Percentiles rank a stretch among this genome's conserved stretches.
Evolutionary conservation across 768 basidiomycete genomes (phyloP).

Genomic region (Ramaria sp.): DNA sequence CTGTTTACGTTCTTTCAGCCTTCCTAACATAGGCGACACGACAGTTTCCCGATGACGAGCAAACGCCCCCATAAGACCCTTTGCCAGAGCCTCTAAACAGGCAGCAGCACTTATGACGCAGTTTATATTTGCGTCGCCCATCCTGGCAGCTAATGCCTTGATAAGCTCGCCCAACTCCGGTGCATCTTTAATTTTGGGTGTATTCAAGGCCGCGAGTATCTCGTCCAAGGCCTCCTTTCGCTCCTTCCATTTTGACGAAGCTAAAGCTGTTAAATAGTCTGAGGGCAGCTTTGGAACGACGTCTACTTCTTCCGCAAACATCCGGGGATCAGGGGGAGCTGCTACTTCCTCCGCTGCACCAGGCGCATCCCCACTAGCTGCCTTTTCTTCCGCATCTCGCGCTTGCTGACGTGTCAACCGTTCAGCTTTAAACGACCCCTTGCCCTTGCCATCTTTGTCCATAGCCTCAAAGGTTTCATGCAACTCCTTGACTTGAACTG

Average conservation of each 20-base stretch:
- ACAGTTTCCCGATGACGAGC: conserved; percentile 60
- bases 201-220: conserved; percentile 55
- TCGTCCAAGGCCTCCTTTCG: conserved; percentile 87
- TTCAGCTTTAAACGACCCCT: conserved; percentile 69
- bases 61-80: conserved; percentile 67
- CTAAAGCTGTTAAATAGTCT: conserved; percentile 60
- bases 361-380: conserved; percentile 28
- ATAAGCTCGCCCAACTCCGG: conserved; percentile 67
- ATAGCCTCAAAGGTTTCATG: conserved; percentile 80
- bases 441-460: conserved; percentile 79
- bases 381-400: conserved; percentile 37
- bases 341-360: conserved; percentile 35
- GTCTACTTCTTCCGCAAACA: conserved; percentile 72
- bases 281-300: conserved; percentile 66
- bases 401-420: conserved; percentile 68
- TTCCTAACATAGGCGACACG: conserved; percentile 70
- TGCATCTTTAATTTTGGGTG: conserved; percentile 71
- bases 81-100: conserved; percentile 78
- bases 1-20: conserved; percentile 88
- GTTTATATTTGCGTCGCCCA: conserved; percentile 91
- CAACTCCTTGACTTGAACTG: conserved; percentile 92
- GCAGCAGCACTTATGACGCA: conserved; percentile 86
- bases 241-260: conserved; percentile 98
- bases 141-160: conserved; percentile 65
- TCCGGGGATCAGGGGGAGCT: conserved; percentile 61